A percentile compares a stretch with the other conserved stretches of the same genome.
Conservation (phyloP, 257 asterid species). For the Leonotis leonurus region DNA sequence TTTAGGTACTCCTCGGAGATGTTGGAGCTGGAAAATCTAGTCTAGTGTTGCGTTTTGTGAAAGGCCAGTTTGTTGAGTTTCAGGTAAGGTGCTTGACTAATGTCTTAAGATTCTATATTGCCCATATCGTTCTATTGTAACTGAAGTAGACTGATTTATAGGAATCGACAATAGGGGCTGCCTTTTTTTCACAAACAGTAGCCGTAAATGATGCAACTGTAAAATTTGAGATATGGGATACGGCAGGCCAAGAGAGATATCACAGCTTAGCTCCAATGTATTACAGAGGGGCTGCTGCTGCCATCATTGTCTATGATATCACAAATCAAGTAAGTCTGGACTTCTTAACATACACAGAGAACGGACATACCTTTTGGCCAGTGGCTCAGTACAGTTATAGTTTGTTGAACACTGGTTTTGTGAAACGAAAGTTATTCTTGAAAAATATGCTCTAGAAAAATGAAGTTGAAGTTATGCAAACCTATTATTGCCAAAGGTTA, state of each 20-base stretch:
- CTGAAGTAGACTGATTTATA: slow-evolving; percentile 21
- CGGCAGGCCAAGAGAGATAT: slow-evolving; percentile 94
- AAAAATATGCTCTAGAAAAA: too few species aligned
- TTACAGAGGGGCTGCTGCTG: slow-evolving; percentile 90
- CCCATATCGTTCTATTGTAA: slow-evolving; percentile 7
- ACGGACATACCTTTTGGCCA: not conserved
- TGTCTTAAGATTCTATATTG: not conserved
- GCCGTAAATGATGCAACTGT: slow-evolving; percentile 76
- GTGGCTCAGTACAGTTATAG: not conserved
- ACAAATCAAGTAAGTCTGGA: slow-evolving; percentile 49
- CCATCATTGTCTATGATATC: slow-evolving; percentile 64
- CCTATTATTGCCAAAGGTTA: too few species aligned
- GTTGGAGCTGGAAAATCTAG: slow-evolving; percentile 91
- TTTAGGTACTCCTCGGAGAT: slow-evolving; percentile 80
- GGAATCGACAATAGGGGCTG: slow-evolving; percentile 92
- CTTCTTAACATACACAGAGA: not conserved
- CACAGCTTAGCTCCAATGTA: slow-evolving; percentile 91
- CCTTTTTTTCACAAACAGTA: slow-evolving; percentile 77
- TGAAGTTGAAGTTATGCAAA: not conserved
- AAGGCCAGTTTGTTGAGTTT: slow-evolving; percentile 77
- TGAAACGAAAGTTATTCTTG: not conserved
- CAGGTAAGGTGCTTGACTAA: slow-evolving; percentile 36
- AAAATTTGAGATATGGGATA: slow-evolving; percentile 85
- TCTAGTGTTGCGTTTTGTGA: slow-evolving; percentile 72
- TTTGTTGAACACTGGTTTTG: not conserved